A percentile compares a stretch with the other conserved stretches of the same genome.
Evolutionary conservation across 2,329 filamentous ascomycete species (phyloP).

Genomic region (Pseudogymnoascus sp.): DNA sequence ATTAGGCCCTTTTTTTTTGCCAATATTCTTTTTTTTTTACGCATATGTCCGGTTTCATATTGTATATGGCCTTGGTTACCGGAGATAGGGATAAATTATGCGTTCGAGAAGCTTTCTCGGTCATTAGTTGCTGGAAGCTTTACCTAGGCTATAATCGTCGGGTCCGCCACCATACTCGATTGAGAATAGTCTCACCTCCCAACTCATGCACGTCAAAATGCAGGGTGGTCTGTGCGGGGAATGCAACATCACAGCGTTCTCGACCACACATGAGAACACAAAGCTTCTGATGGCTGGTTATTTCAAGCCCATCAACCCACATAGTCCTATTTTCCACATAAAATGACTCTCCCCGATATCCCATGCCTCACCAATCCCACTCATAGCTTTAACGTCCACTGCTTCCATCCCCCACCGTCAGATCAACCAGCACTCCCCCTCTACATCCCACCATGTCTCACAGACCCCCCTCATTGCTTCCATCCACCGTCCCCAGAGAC

Average conservation of each 20-base stretch:
- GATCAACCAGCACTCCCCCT: constrained; percentile 14
- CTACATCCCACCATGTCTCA: constrained; percentile 10
- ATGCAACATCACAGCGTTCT: not conserved
- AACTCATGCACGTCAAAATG: not conserved
- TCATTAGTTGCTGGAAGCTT: too few species aligned
- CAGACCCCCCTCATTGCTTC: constrained; percentile 10
- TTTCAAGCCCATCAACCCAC: not conserved
- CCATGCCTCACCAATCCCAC: constrained; percentile 15
- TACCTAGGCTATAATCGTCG: too few species aligned
- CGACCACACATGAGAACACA: not conserved
- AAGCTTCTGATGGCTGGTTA: not conserved
- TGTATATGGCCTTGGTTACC: too few species aligned
- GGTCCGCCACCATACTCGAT: too few species aligned
- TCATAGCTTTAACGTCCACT: constrained; percentile 14
- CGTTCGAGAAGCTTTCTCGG: too few species aligned
- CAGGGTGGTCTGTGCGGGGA: not conserved
- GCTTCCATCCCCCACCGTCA: constrained; percentile 14
- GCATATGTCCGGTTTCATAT: too few species aligned
- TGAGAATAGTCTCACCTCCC: too few species aligned
- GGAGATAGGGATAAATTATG: too few species aligned
- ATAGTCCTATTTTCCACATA: not conserved
- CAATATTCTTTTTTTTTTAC: too few species aligned
- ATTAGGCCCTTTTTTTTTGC: too few species aligned
- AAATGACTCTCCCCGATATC: constrained; percentile 11
- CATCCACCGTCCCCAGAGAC: constrained; percentile 10